phyloP scores from a whole-genome alignment of 176 grass and related monocot genomes.

The Pontederia paniculata region DNA sequence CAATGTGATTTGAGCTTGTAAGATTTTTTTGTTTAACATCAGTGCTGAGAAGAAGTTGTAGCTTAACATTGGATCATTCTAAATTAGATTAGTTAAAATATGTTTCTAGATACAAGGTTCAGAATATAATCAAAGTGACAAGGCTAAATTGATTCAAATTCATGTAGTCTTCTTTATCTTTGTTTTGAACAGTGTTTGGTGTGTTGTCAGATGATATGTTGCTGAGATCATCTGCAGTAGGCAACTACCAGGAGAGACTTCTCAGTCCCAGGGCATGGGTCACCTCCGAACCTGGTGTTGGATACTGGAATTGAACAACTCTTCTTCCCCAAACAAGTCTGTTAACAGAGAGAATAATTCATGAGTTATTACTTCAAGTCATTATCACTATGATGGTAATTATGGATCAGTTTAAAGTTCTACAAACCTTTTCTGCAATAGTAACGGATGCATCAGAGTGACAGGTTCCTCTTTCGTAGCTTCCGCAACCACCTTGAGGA shows the following conservation, averaged over 20 bases:
- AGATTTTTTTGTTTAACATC: no score
- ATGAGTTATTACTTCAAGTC: background rate
- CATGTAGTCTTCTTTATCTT: no score
- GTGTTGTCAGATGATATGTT: no score
- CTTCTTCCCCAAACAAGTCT: conserved; percentile 42
- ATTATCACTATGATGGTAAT: background rate
- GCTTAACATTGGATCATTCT: no score
- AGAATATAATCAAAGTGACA: no score
- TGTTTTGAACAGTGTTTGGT: no score
- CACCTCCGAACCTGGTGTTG: conserved; percentile 19
- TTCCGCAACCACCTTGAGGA: conserved; percentile 21
- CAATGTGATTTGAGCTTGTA: no score
- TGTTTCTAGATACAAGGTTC: no score
- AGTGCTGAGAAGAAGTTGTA: no score
- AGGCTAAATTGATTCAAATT: no score
- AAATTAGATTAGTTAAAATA: no score
- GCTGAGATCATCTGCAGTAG: conserved; percentile 34
- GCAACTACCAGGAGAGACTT: conserved; percentile 48
- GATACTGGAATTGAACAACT: conserved; percentile 31
- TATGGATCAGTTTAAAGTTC: background rate
- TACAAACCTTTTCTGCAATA: conserved; percentile 29
- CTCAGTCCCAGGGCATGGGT: conserved; percentile 32
- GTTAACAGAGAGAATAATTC: conserved; percentile 4
- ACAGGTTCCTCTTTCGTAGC: conserved; percentile 28
- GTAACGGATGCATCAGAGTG: conserved; percentile 26